A percentile compares a stretch with the other conserved stretches of the same genome.
Conservation (phyloP, 371 early-diverging fungal species). For the Phascolomyces articulosus region DNA sequence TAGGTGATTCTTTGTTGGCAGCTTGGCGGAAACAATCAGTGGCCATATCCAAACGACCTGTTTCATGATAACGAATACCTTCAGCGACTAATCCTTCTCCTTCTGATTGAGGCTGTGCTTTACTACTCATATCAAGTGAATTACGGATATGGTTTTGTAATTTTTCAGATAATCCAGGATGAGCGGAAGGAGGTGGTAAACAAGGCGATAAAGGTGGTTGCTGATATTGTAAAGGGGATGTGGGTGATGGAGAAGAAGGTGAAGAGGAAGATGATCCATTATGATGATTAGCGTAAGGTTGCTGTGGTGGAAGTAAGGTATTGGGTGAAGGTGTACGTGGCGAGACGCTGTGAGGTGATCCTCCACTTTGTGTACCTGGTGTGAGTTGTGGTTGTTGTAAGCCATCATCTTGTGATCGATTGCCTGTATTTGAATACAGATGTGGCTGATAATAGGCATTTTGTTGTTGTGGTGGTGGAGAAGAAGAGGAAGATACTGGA, state of each 20-base stretch:
- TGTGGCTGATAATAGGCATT: slow-evolving; percentile 1
- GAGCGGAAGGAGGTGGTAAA: slow-evolving; percentile 11
- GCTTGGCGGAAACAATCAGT: slow-evolving; percentile 72
- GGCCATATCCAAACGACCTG: slow-evolving; percentile 65
- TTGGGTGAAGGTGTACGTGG: slow-evolving; percentile 27
- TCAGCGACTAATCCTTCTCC: slow-evolving; percentile 26
- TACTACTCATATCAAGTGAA: neutral
- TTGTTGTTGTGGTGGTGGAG: too few relatives aligned
- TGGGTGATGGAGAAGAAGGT: neutral
- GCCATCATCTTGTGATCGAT: neutral
- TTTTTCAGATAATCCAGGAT: slow-evolving; percentile 10
- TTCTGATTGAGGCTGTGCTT: slow-evolving; percentile 1
- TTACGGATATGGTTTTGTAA: slow-evolving; percentile 2
- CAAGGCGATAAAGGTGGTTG: slow-evolving; percentile 10
- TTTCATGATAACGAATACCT: slow-evolving; percentile 65
- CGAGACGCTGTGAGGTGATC: neutral
- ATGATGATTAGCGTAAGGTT: slow-evolving; percentile 2
- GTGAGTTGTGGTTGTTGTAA: slow-evolving; percentile 7
- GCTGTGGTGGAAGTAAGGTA: slow-evolving; percentile 17
- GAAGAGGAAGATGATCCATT: neutral
- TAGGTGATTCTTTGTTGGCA: slow-evolving; percentile 60
- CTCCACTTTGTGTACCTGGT: slow-evolving; percentile 4
- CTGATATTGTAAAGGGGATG: too few relatives aligned
- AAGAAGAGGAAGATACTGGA: too few relatives aligned
- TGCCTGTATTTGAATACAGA: slow-evolving; percentile 1